These are phyloP conservation scores for Chlamydomonas sphaeroides DNA, from an alignment of 139 green algal species.

Conservation along the genomic window DNA sequence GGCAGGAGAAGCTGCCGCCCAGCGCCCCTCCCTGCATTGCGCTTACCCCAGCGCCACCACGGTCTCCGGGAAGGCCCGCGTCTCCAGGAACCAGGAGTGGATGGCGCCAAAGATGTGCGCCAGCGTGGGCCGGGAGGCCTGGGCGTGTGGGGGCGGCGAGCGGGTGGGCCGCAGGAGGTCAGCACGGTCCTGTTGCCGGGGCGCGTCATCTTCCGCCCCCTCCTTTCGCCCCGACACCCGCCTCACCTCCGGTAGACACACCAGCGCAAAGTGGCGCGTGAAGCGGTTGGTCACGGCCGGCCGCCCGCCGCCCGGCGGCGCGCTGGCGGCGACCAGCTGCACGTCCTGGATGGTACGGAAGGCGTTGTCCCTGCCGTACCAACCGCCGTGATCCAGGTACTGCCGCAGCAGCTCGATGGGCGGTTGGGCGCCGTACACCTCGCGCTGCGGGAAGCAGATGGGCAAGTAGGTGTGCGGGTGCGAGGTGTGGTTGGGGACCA, in stretches of 20 bases:
- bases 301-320: conserved; percentile 73
- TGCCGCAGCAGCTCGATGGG: conserved; percentile 87
- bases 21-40: not conserved
- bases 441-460: conserved; percentile 51
- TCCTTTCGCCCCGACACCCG: not conserved
- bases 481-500: too few relatives aligned
- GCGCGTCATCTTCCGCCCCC: too few relatives aligned
- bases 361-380: conserved; percentile 76
- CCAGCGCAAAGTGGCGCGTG: conserved; percentile 66
- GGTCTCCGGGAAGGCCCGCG: conserved; percentile 45
- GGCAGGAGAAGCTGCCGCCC: too few relatives aligned
- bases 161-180: not conserved
- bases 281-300: conserved; percentile 72
- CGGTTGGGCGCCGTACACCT: conserved; percentile 85
- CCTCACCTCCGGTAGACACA: conserved; percentile 58
- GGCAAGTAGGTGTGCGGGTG: too few relatives aligned
- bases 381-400: conserved; percentile 84
- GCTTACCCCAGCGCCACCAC: conserved; percentile 39
- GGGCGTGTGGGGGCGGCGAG: not conserved
- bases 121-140: conserved; percentile 54
- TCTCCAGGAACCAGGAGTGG: conserved; percentile 69
- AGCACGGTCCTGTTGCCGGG: too few relatives aligned
- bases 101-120: conserved; percentile 77
- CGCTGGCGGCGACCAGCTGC: conserved; percentile 79
- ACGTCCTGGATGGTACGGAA: conserved; percentile 72